Percentiles rank a stretch among this genome's conserved stretches.
Evolutionary conservation across 2,329 filamentous ascomycete species (phyloP).

Genomic region (Pyrenophora teres): DNA sequence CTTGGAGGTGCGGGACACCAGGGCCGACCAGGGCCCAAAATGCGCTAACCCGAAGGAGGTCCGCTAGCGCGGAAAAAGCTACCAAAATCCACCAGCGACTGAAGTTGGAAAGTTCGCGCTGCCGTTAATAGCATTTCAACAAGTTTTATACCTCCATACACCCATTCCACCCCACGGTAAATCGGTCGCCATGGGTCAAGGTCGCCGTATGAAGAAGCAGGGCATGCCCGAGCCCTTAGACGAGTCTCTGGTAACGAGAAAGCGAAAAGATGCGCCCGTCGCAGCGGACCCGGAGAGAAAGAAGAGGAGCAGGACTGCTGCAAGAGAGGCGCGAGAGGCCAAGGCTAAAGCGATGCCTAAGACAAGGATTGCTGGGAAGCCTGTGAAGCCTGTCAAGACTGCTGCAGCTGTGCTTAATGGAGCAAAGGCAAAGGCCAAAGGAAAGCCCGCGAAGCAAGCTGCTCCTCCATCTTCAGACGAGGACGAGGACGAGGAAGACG

Average conservation of each 20-base stretch:
- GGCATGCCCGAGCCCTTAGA: slow-evolving; percentile 82
- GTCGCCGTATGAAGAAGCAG: slow-evolving; percentile 95
- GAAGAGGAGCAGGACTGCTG: slow-evolving; percentile 59
- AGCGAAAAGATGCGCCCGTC: slow-evolving; percentile 78
- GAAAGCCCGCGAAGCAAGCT: slow-evolving; percentile 36
- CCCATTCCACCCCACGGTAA: background rate
- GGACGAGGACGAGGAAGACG: slow-evolving; percentile 29
- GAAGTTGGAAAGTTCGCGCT: slow-evolving; percentile 28
- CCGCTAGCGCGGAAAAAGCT: slow-evolving; percentile 19
- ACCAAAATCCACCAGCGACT: slow-evolving; percentile 20
- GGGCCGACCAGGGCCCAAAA: slow-evolving; percentile 2
- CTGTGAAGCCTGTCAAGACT: slow-evolving; percentile 35
- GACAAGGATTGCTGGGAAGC: slow-evolving; percentile 14
- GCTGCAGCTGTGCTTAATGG: slow-evolving; percentile 48
- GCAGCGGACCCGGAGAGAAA: slow-evolving; percentile 58
- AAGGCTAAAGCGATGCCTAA: slow-evolving; percentile 23
- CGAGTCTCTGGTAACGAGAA: slow-evolving; percentile 74
- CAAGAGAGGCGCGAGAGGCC: slow-evolving; percentile 40
- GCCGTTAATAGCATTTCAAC: slow-evolving; percentile 11
- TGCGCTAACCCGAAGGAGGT: slow-evolving; percentile 14
- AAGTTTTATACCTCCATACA: slow-evolving; percentile 4
- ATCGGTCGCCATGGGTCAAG: slow-evolving; percentile 71
- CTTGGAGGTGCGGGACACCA: slow-evolving; percentile 25
- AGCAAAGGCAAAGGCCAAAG: slow-evolving; percentile 31
- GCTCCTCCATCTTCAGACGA: slow-evolving; percentile 39